phyloP scores from a whole-genome alignment of 805 yeast genomes.

The Komagataella pseudopastoris region DNA sequence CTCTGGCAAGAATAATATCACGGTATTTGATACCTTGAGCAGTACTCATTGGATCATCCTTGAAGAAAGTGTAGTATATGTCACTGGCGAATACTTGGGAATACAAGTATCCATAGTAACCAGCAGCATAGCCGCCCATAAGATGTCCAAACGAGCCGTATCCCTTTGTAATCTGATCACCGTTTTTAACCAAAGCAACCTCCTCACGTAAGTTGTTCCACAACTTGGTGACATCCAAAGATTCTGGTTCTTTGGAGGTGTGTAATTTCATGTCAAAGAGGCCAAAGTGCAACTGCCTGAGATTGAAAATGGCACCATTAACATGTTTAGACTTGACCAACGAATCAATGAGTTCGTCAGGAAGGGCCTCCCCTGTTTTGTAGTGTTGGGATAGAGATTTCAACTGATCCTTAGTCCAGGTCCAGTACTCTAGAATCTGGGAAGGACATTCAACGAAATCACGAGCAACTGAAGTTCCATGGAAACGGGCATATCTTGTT shows the following conservation, averaged over 20 bases:
- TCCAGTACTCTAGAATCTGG: constrained; percentile 81
- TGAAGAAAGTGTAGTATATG: constrained; percentile 61
- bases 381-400: constrained; percentile 53
- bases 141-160: constrained; percentile 72
- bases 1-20: constrained; percentile 52
- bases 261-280: constrained; percentile 67
- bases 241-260: constrained; percentile 26
- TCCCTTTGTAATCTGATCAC: constrained; percentile 45
- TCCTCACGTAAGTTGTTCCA: constrained; percentile 62
- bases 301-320: constrained; percentile 55
- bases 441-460: constrained; percentile 91
- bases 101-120: constrained; percentile 81
- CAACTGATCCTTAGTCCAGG: constrained; percentile 60
- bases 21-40: constrained; percentile 53
- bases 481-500: constrained; percentile 53
- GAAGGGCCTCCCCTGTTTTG: constrained; percentile 38
- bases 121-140: constrained; percentile 76
- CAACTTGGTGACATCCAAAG: constrained; percentile 33
- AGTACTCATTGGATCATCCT: constrained; percentile 51
- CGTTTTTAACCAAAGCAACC: constrained; percentile 44
- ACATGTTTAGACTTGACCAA: constrained; percentile 58
- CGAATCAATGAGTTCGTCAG: constrained; percentile 41
- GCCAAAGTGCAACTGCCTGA: constrained; percentile 72
- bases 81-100: constrained; percentile 80
- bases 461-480: constrained; percentile 67